These are phyloP conservation scores for Saccharomyces pastorianus DNA, from an alignment of 1,139 yeast genomes.

Conservation along the genomic window DNA sequence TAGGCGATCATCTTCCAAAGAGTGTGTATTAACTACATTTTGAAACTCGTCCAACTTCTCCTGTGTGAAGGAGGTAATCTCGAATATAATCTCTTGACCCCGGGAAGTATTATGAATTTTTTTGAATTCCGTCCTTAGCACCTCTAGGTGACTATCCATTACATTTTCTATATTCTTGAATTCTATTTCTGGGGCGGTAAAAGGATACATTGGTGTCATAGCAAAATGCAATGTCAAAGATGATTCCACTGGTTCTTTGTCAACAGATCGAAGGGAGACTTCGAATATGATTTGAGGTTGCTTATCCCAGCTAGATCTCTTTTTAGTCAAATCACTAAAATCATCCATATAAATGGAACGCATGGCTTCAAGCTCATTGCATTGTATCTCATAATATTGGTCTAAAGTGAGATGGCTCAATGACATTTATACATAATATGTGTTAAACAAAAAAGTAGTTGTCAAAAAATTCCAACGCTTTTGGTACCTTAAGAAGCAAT, in stretches of 20 bases:
- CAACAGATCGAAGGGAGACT: constrained; percentile 48
- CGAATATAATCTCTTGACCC: constrained; percentile 77
- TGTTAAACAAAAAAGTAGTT: neutral
- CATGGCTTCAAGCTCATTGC: constrained; percentile 56
- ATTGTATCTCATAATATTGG: constrained; percentile 36
- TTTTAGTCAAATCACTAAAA: constrained; percentile 54
- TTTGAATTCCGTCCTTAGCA: constrained; percentile 41
- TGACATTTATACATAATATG: constrained; percentile 18
- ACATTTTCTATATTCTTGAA: constrained; percentile 55
- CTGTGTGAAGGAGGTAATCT: constrained; percentile 61
- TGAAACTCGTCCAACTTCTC: constrained; percentile 68
- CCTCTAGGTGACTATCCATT: constrained; percentile 50
- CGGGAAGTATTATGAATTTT: constrained; percentile 48
- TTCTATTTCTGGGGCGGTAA: constrained; percentile 62
- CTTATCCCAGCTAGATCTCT: constrained; percentile 70
- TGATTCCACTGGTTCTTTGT: constrained; percentile 40
- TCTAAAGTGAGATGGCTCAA: constrained; percentile 29
- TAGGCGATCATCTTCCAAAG: constrained; percentile 79
- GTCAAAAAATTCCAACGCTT: neutral
- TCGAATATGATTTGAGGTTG: constrained; percentile 74
- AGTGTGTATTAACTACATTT: constrained; percentile 44
- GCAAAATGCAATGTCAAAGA: constrained; percentile 56
- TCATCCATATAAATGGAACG: constrained; percentile 84
- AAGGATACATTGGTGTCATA: constrained; percentile 83
- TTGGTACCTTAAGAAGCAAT: neutral